These are phyloP conservation scores for Blepharisma stoltei DNA, from an alignment of 73 alveolate genomes.

Conservation along the genomic window DNA sequence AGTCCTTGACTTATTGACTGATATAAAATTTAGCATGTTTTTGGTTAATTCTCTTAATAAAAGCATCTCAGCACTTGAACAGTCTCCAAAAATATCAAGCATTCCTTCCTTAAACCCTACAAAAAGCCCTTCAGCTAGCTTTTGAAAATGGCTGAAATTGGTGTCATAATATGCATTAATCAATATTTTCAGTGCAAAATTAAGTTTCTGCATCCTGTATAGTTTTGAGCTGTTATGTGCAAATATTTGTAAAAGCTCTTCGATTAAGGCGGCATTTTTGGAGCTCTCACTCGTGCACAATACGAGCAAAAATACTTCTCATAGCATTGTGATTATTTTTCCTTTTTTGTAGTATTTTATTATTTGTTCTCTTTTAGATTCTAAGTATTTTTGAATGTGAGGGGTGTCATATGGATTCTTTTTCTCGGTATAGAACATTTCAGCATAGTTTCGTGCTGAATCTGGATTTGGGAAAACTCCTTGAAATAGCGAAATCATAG, in stretches of 20 bases:
- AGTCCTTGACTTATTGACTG: slow-evolving; percentile 14
- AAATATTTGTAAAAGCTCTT: background rate
- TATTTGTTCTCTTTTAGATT: background rate
- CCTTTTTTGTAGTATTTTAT: background rate
- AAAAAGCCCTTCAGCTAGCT: slow-evolving; percentile 27
- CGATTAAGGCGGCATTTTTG: background rate
- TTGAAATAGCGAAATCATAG: background rate
- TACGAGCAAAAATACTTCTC: background rate
- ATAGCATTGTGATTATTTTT: background rate
- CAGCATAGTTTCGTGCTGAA: slow-evolving; percentile 12
- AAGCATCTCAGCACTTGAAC: background rate
- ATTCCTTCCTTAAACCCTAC: background rate
- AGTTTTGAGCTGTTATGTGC: slow-evolving; percentile 15
- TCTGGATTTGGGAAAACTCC: slow-evolving; percentile 20
- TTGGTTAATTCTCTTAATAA: background rate
- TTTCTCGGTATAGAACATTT: background rate
- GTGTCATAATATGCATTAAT: slow-evolving; percentile 15
- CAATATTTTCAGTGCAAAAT: background rate
- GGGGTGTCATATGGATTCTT: background rate
- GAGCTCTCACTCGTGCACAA: background rate
- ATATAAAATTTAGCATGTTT: background rate
- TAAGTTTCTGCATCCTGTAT: background rate
- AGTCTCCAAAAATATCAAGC: background rate
- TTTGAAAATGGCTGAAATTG: background rate
- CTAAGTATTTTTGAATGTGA: background rate